Base-by-base conservation (phyloP, 345 rosid species). In the Passiflora organensis region DNA sequence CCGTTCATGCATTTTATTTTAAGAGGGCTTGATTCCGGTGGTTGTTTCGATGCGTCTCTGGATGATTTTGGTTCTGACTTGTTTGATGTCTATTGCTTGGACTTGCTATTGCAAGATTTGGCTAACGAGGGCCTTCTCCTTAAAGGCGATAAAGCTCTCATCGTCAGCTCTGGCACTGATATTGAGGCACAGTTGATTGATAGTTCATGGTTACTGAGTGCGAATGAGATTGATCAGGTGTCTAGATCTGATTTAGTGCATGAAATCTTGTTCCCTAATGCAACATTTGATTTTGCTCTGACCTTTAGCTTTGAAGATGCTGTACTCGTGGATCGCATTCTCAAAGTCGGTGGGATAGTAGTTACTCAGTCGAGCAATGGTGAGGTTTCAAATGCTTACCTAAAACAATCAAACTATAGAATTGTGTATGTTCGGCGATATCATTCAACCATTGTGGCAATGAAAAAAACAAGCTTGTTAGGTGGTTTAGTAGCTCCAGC, bases 301-400 rank as follows among this genome's bases (percentile, higher is more conserved):
- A 50, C 66, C 6, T 69, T 63, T n/a, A 67, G 70, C n/a, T 55
- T 68, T 21, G 23, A 50, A 4, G 72, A 71, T 47, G 37, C 53
- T 36, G 58, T 41, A 58, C 39, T 39, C 21, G 72, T 81, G 21
- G 81, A 78, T 57, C 72, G 60, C 43, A 32, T 71, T 36, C 25
- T 81, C 61, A 80, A 80, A 57, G 53, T 71, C 46, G 79, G 75
- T 4, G 81, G 84, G 13, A 48, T 80, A 23, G 43, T 80, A 53
- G 72, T 76, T 18, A 48, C 74, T 55, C 76, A 64, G 28, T 38
- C 61, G 47, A 36, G 59, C 39, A 48, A 43, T 38, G n/a, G n/a
- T n/a, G 71, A 56, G 19, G 46, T 53, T 25, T 64, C 64, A 9
- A 64, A n/a, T n/a, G n/a, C 32, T 24, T 51, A 68, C 17, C 51